Conservation (phyloP, 176 grass and related monocot species). For the Pharus latifolius region DNA sequence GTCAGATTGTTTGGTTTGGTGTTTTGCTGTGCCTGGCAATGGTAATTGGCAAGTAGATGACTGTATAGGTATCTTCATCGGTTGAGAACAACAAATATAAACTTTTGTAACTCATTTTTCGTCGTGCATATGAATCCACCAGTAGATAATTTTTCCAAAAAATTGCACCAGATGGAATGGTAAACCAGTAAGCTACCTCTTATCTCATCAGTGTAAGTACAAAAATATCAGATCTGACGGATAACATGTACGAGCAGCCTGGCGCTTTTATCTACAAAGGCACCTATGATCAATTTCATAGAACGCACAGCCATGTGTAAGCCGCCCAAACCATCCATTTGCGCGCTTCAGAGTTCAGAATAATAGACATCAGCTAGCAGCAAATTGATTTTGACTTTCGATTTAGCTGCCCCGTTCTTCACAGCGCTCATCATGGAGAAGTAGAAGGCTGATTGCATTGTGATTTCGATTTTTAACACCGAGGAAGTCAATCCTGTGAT, state of each 20-base stretch:
- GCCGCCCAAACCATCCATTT: background rate
- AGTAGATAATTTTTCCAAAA: background rate
- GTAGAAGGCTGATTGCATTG: background rate
- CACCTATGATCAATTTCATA: constrained; percentile 3
- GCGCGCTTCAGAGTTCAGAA: background rate
- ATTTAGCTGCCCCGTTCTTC: background rate
- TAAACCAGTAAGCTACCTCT: background rate
- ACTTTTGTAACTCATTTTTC: background rate
- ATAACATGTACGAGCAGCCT: background rate
- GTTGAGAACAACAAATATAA: background rate
- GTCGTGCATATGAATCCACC: background rate
- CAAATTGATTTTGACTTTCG: background rate
- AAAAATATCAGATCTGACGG: background rate
- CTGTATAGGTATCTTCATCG: background rate
- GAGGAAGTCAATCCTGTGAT: background rate
- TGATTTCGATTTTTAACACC: background rate
- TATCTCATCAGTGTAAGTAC: background rate
- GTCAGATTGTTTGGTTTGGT: constrained; percentile 7
- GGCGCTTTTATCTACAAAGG: constrained; percentile 28
- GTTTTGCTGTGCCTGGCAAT: constrained; percentile 4
- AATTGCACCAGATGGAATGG: background rate
- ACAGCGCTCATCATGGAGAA: background rate
- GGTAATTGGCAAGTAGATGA: background rate
- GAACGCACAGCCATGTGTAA: constrained; percentile 14
- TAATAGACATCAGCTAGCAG: background rate